Conservation (phyloP, 306 rosid species). For the Sicyos baderoa region DNA sequence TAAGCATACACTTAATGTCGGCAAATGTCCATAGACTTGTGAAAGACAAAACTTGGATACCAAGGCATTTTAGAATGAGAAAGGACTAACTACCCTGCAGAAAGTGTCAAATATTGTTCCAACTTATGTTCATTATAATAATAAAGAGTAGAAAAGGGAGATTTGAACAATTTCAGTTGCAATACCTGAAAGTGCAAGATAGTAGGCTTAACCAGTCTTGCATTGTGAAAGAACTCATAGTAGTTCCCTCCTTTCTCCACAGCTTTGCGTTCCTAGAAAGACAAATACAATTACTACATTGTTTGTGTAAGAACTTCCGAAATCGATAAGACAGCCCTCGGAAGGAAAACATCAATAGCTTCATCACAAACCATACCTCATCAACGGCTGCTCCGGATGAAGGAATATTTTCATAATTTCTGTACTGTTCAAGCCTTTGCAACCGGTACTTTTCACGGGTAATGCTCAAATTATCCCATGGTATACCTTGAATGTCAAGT, state of each 20-base stretch:
- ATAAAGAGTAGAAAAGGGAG: not conserved
- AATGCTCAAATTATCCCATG: conserved; percentile 27
- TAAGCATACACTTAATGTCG: too few species aligned
- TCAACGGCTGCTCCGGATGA: conserved; percentile 29
- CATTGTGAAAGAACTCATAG: conserved; percentile 29
- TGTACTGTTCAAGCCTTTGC: conserved; percentile 27
- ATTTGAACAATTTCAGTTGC: not conserved
- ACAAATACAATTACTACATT: conserved; percentile 11
- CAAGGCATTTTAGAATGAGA: not conserved
- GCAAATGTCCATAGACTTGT: not conserved
- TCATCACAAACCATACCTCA: conserved; percentile 16
- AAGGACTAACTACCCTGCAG: too few species aligned
- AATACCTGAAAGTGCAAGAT: conserved; percentile 33
- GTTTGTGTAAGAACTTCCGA: conserved; percentile 14
- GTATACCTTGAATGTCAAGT: conserved; percentile 32
- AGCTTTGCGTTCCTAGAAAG: conserved; percentile 26
- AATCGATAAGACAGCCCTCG: not conserved
- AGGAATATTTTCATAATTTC: conserved; percentile 33
- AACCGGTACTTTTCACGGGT: conserved; percentile 28
- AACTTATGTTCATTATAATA: not conserved
- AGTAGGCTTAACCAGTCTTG: conserved; percentile 31
- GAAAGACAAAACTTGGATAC: not conserved
- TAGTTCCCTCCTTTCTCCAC: conserved; percentile 26
- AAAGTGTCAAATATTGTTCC: not conserved
- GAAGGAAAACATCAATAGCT: not conserved